Conservation (phyloP, 2,329 filamentous ascomycete genomes). For the Dactylonectria macrodidyma region DNA sequence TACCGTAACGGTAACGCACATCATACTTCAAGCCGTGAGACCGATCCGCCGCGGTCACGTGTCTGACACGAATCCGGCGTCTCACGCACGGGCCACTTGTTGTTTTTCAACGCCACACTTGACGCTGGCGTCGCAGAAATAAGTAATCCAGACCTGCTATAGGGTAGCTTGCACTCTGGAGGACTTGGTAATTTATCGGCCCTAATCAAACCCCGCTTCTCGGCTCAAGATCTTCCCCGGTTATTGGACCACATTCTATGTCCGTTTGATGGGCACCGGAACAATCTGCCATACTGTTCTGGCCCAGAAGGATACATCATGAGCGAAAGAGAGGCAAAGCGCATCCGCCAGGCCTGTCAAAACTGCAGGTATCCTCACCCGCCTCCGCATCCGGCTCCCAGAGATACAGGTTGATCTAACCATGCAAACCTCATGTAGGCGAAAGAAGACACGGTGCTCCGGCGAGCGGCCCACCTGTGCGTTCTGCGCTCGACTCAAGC, state of each 20-base stretch:
- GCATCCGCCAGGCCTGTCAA: slow-evolving; percentile 7
- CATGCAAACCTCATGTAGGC: slow-evolving; percentile 1
- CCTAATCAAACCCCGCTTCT: slow-evolving; percentile 5
- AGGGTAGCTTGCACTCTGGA: neutral
- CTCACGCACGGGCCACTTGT: neutral
- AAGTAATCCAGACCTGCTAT: neutral
- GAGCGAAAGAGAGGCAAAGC: slow-evolving; percentile 8
- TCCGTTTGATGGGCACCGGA: neutral
- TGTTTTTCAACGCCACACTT: neutral
- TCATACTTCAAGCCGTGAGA: neutral
- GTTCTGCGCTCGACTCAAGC: slow-evolving; percentile 1
- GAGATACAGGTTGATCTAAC: neutral
- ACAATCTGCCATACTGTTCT: slow-evolving; percentile 4
- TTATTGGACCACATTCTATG: neutral
- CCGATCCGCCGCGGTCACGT: neutral
- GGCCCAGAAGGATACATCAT: slow-evolving; percentile 5
- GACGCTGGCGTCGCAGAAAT: neutral
- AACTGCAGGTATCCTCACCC: slow-evolving; percentile 5
- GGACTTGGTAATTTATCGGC: neutral
- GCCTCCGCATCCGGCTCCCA: neutral
- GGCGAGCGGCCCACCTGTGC: slow-evolving; percentile 3
- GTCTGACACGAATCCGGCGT: neutral
- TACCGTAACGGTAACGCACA: neutral
- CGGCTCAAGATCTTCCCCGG: slow-evolving; percentile 2
- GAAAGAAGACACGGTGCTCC: slow-evolving; percentile 8